These are phyloP conservation scores for Picea sitchensis DNA, from an alignment of 75 land plant species.

Conservation along the genomic window DNA sequence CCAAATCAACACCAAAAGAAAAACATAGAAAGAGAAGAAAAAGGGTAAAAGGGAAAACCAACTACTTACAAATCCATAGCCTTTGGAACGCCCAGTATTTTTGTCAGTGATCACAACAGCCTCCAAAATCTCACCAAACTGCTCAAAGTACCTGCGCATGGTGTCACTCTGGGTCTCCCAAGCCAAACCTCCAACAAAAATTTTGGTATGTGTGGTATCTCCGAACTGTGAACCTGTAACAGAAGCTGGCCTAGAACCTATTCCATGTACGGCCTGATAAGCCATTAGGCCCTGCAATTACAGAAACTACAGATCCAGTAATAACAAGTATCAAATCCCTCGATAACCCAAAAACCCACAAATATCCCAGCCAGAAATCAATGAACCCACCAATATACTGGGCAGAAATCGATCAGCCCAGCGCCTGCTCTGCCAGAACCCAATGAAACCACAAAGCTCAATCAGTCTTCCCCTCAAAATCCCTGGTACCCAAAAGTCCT, in stretches of 20 bases:
- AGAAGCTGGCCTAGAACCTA: constrained; percentile 6
- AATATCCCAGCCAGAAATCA: not conserved
- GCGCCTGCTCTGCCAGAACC: not conserved
- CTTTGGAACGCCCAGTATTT: constrained; percentile 82
- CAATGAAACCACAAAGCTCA: not conserved
- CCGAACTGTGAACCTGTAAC: constrained; percentile 35
- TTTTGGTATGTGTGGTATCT: constrained; percentile 80
- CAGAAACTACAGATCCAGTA: not conserved
- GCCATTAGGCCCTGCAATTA: not conserved
- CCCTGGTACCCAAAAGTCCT: not conserved
- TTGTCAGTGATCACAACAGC: constrained; percentile 89
- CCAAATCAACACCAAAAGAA: not conserved
- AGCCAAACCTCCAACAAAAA: constrained; percentile 82
- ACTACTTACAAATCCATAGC: constrained; percentile 78
- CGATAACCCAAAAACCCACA: not conserved
- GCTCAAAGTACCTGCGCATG: constrained; percentile 71
- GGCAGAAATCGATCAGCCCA: not conserved
- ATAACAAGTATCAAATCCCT: not conserved
- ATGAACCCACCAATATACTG: not conserved
- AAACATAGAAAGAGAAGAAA: constrained; percentile 1
- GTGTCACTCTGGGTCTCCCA: constrained; percentile 89
- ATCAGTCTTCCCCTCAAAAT: not conserved
- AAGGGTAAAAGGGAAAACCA: not conserved
- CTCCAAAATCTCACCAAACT: constrained; percentile 81
- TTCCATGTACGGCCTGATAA: constrained; percentile 2